Conservation (phyloP, 352 stramenopile species). For the Phytophthora uliginosa region DNA sequence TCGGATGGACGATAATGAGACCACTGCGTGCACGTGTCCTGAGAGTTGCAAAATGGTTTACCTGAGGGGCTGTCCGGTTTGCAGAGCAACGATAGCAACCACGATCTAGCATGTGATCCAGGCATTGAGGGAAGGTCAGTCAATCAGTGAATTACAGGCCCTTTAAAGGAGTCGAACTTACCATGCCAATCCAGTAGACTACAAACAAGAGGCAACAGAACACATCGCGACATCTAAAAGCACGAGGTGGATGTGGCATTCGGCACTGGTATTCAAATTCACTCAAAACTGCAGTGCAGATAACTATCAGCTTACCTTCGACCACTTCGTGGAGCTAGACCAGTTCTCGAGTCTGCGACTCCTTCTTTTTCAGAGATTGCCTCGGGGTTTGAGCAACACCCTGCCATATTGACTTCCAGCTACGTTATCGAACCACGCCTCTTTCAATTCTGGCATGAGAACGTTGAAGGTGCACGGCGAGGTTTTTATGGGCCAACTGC, state of each 20-base stretch:
- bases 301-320: constrained; percentile 37
- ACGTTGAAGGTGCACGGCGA: not conserved
- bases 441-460: constrained; percentile 6
- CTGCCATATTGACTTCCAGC: constrained; percentile 15
- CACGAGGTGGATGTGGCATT: not conserved
- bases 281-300: not conserved
- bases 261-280: not conserved
- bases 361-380: constrained; percentile 25
- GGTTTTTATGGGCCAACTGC: constrained; percentile 2
- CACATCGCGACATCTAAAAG: constrained; percentile 76
- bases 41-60: constrained; percentile 6
- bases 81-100: constrained; percentile 69
- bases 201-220: constrained; percentile 87
- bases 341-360: constrained; percentile 12
- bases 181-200: constrained; percentile 91
- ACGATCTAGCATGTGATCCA: constrained; percentile 39
- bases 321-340: constrained; percentile 31
- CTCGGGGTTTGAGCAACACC: constrained; percentile 34
- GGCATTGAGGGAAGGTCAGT: too few relatives aligned
- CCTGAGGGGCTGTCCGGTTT: constrained; percentile 73
- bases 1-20: constrained; percentile 3
- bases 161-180: constrained; percentile 12
- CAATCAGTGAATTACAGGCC: not conserved
- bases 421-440: not conserved
- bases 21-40: not conserved